Evolutionary conservation across 768 basidiomycete genomes (phyloP).

Genomic region (Pluteus cervinus): DNA sequence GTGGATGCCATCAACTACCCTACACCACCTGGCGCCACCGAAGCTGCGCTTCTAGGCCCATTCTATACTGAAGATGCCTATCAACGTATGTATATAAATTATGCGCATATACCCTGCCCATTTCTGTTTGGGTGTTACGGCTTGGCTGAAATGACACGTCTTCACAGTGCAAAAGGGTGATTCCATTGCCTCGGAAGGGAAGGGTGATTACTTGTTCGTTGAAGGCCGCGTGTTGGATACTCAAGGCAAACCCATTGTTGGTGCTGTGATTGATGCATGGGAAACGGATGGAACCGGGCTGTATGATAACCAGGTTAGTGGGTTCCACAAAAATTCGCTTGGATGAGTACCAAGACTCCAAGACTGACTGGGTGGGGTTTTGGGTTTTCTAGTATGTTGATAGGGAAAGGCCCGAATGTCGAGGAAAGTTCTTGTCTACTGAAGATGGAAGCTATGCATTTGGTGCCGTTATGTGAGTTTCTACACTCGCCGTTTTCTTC

Average conservation of each 20-base stretch:
- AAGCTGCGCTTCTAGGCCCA: constrained; percentile 75
- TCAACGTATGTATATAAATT: constrained; percentile 60
- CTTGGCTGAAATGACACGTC: constrained; percentile 1
- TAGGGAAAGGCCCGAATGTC: constrained; percentile 60
- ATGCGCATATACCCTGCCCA: no score
- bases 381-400: constrained; percentile 44
- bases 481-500: neutral
- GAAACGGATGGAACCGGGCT: constrained; percentile 63
- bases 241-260: constrained; percentile 57
- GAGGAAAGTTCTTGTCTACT: constrained; percentile 56
- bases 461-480: constrained; percentile 57
- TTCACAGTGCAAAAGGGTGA: constrained; percentile 56
- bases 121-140: no score
- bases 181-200: constrained; percentile 82
- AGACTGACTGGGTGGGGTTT: constrained; percentile 17
- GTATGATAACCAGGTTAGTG: constrained; percentile 31
- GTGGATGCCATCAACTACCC: constrained; percentile 74
- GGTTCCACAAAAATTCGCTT: constrained; percentile 9
- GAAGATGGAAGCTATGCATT: constrained; percentile 64
- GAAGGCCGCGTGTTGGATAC: constrained; percentile 64
- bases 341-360: no score
- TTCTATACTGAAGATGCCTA: constrained; percentile 78
- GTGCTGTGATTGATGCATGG: constrained; percentile 77
- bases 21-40: constrained; percentile 55
- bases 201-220: constrained; percentile 80